Evolutionary conservation across 768 basidiomycete genomes (phyloP).

Genomic region (Hygrocybe coccinea): DNA sequence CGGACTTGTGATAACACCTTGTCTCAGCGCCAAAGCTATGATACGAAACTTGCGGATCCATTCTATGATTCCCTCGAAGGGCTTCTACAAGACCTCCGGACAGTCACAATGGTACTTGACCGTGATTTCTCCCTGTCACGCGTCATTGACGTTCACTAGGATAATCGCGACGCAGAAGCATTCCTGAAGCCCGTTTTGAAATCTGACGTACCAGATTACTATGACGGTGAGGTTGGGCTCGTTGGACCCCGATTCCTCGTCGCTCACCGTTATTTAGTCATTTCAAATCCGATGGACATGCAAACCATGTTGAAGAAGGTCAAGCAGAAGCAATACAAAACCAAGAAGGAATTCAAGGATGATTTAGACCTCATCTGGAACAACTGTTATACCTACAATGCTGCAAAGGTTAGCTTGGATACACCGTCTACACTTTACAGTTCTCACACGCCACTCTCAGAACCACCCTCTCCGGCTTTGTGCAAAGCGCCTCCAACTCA

Average conservation of each 20-base stretch:
- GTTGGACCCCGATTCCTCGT: slow-evolving; percentile 2
- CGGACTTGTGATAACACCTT: background rate
- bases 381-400: slow-evolving; percentile 91
- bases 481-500: slow-evolving; percentile 73
- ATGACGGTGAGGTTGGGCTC: slow-evolving; percentile 68
- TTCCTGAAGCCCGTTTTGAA: slow-evolving; percentile 92
- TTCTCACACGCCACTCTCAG: slow-evolving; percentile 5
- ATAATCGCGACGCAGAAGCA: slow-evolving; percentile 87
- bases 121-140: slow-evolving; percentile 14
- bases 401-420: slow-evolving; percentile 65
- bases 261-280: slow-evolving; percentile 51
- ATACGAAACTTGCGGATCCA: slow-evolving; percentile 72
- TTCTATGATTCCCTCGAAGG: slow-evolving; percentile 95
- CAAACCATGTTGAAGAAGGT: slow-evolving; percentile 90
- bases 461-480: slow-evolving; percentile 87
- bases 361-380: slow-evolving; percentile 97
- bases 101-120: slow-evolving; percentile 57
- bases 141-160: slow-evolving; percentile 36
- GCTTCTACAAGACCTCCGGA: slow-evolving; percentile 78
- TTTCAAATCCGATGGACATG: slow-evolving; percentile 93
- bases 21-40: slow-evolving; percentile 43
- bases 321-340: slow-evolving; percentile 87
- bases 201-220: slow-evolving; percentile 89
- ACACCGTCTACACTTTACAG: background rate
- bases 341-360: slow-evolving; percentile 87